Conservation (phyloP, 331 rosid genomes). For the Saraca asoca region DNA sequence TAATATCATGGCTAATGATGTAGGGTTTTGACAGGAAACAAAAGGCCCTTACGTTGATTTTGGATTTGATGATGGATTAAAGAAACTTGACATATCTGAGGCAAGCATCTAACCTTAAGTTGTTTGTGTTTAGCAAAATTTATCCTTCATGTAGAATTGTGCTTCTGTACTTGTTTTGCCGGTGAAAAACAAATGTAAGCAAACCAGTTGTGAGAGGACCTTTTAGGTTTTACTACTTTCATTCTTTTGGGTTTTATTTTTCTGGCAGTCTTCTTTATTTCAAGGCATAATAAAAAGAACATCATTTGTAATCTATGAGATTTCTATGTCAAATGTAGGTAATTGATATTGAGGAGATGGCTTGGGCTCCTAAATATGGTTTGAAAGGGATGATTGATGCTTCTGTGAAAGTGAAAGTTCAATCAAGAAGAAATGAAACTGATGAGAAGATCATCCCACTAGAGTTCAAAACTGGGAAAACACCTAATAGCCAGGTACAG, state of each 20-base stretch:
- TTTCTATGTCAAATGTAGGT: conserved; percentile 55
- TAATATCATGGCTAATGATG: conserved; percentile 27
- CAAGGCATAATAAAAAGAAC: neutral
- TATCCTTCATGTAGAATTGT: conserved; percentile 15
- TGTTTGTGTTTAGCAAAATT: conserved; percentile 12
- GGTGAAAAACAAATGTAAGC: conserved; percentile 13
- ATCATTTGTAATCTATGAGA: conserved; percentile 8
- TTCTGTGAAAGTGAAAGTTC: conserved; percentile 69
- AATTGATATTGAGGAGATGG: conserved; percentile 95
- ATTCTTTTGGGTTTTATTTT: conserved; percentile 23
- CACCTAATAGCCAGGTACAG: conserved; percentile 72
- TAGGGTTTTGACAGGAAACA: conserved; percentile 53
- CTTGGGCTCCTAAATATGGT: conserved; percentile 97
- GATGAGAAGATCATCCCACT: conserved; percentile 72
- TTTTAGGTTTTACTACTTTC: neutral
- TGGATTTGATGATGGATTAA: conserved; percentile 57
- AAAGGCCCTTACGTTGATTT: conserved; percentile 60
- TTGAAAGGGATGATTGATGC: conserved; percentile 98
- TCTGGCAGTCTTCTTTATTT: too few species aligned
- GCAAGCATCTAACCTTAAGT: conserved; percentile 48
- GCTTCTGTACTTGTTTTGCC: conserved; percentile 16
- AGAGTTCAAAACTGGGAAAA: conserved; percentile 91
- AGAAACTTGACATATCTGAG: conserved; percentile 73
- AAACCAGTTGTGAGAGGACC: neutral
- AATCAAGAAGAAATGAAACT: conserved; percentile 44